These are phyloP conservation scores for Strobilomyces echinocephalus DNA, from an alignment of 768 basidiomycete species.

Conservation along the genomic window DNA sequence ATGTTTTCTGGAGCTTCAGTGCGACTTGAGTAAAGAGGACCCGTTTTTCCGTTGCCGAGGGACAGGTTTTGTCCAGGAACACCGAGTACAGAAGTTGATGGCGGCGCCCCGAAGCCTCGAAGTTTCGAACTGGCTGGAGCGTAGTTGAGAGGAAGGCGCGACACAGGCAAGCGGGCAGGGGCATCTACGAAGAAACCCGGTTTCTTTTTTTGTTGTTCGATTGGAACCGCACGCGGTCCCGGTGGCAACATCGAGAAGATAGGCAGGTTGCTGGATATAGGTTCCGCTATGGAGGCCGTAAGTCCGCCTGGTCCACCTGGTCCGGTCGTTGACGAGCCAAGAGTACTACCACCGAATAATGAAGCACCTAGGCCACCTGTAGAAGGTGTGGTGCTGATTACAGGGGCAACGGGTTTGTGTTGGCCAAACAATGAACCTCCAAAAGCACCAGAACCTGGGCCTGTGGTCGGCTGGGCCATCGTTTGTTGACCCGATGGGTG, in stretches of 20 bases:
- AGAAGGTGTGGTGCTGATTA: conserved; percentile 42
- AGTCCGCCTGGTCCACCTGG: conserved; percentile 55
- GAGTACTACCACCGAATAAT: conserved; percentile 36
- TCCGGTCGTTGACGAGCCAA: conserved; percentile 39
- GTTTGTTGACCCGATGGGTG: conserved; percentile 42
- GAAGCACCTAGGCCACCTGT: conserved; percentile 34
- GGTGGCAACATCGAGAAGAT: conserved; percentile 74
- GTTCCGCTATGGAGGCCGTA: conserved; percentile 85
- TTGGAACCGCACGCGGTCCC: conserved; percentile 56
- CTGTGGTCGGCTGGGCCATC: conserved; percentile 35
- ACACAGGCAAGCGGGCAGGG: conserved; percentile 66
- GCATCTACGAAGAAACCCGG: conserved; percentile 72
- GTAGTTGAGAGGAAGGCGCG: conserved; percentile 61
- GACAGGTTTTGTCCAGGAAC: conserved; percentile 34
- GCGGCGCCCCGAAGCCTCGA: conserved; percentile 57
- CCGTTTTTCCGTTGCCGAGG: conserved; percentile 51
- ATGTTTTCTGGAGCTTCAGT: conserved; percentile 59
- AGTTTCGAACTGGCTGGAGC: conserved; percentile 60
- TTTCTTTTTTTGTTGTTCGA: conserved; percentile 70
- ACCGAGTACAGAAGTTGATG: conserved; percentile 35
- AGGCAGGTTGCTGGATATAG: conserved; percentile 65
- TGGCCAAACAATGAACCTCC: conserved; percentile 46
- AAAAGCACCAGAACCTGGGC: conserved; percentile 30
- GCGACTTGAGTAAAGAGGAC: conserved; percentile 50
- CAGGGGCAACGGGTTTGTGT: conserved; percentile 46